phyloP scores from a whole-genome alignment of 1,139 yeast genomes.

The Williopsis jadinii region DNA sequence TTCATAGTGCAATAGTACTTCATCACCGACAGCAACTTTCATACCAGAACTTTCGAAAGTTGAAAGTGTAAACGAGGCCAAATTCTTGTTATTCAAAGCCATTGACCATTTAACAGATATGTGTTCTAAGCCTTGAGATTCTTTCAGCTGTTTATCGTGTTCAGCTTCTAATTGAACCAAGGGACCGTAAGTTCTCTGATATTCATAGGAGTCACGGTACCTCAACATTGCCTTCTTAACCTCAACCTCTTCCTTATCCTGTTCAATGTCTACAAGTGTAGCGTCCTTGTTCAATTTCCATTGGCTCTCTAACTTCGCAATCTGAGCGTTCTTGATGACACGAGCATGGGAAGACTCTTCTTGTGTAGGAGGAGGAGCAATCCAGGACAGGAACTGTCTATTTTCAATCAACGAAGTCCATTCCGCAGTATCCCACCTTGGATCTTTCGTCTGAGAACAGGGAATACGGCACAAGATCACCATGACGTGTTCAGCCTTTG shows the following conservation, averaged over 20 bases:
- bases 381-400: constrained; percentile 74
- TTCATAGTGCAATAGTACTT: constrained; percentile 55
- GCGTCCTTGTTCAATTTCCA: constrained; percentile 75
- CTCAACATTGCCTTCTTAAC: constrained; percentile 70
- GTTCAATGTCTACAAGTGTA: constrained; percentile 51
- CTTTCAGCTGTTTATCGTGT: constrained; percentile 66
- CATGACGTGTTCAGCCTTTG: constrained; percentile 81
- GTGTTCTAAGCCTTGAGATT: constrained; percentile 72
- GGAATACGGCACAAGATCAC: constrained; percentile 86
- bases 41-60: constrained; percentile 60
- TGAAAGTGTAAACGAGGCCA: constrained; percentile 65
- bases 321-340: constrained; percentile 55
- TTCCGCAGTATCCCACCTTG: constrained; percentile 79
- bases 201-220: constrained; percentile 78
- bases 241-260: constrained; percentile 41
- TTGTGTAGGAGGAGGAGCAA: constrained; percentile 62
- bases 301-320: constrained; percentile 66
- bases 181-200: constrained; percentile 83
- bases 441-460: constrained; percentile 71
- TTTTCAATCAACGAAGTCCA: constrained; percentile 89
- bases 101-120: constrained; percentile 71
- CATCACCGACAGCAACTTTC: constrained; percentile 84
- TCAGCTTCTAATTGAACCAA: constrained; percentile 77
- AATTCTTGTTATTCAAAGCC: constrained; percentile 56
- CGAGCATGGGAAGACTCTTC: constrained; percentile 53